These are phyloP conservation scores for Edaphochlamys debaryana DNA, from an alignment of 139 green algal genomes.

Conservation along the genomic window DNA sequence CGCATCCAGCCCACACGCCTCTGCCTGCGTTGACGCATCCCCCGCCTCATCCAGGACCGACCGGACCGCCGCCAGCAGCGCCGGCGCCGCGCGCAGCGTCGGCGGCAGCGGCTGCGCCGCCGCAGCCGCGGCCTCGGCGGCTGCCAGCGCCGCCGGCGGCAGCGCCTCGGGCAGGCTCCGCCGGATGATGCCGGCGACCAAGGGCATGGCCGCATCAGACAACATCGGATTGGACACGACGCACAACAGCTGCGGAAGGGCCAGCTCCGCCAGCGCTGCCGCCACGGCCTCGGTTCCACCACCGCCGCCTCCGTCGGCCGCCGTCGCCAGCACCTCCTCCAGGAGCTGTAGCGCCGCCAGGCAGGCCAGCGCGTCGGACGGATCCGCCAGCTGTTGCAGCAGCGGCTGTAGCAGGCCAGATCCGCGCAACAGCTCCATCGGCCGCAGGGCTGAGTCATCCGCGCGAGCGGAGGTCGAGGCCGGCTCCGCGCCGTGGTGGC, in stretches of 20 bases:
- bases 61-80: conserved; percentile 36
- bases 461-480: no score
- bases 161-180: conserved; percentile 15
- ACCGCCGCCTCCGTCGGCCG: not conserved
- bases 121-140: not conserved
- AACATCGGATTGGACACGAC: conserved; percentile 26
- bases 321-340: conserved; percentile 17
- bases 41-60: conserved; percentile 40
- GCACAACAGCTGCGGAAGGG: conserved; percentile 43
- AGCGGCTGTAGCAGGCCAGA: conserved; percentile 35
- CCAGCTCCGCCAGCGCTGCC: conserved; percentile 20
- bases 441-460: not conserved
- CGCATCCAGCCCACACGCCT: conserved; percentile 20
- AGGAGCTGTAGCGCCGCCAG: conserved; percentile 47
- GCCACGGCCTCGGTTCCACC: not conserved
- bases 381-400: conserved; percentile 23
- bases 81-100: conserved; percentile 6
- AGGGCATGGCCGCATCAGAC: conserved; percentile 33
- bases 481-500: no score
- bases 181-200: conserved; percentile 37
- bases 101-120: not conserved
- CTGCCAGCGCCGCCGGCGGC: conserved; percentile 2
- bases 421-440: conserved; percentile 11
- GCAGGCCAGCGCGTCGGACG: conserved; percentile 28
- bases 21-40: conserved; percentile 24